Evolutionary conservation across 257 asterid genomes (phyloP).

Genomic region (Solanum lycopersicoides): DNA sequence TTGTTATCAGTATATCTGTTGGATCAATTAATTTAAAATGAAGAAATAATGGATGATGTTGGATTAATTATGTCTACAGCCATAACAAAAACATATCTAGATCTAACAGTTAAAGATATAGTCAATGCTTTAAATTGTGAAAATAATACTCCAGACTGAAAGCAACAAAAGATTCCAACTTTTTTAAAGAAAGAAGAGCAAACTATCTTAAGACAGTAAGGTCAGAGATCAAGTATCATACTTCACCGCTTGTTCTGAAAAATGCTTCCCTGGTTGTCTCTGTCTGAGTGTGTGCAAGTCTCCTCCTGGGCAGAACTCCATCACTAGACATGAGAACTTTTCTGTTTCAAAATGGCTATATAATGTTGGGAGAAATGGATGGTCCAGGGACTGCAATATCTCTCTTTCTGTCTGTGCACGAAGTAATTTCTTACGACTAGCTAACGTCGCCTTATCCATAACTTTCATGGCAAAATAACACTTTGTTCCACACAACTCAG

Average conservation of each 20-base stretch:
- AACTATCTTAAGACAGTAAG: neutral
- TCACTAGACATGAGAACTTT: slow-evolving; percentile 70
- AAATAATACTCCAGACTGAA: neutral
- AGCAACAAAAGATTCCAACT: neutral
- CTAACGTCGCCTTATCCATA: slow-evolving; percentile 69
- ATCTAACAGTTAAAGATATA: neutral
- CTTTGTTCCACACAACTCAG: slow-evolving; percentile 68
- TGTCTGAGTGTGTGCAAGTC: slow-evolving; percentile 75
- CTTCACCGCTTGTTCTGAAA: slow-evolving; percentile 83
- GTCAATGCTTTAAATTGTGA: neutral
- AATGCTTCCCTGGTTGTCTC: slow-evolving; percentile 75
- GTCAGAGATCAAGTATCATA: slow-evolving; percentile 24
- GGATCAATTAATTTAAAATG: neutral
- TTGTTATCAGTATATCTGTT: neutral
- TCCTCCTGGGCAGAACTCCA: slow-evolving; percentile 91
- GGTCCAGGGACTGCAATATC: slow-evolving; percentile 66
- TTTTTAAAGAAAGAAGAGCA: neutral
- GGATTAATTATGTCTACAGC: neutral
- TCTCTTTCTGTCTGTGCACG: slow-evolving; percentile 83
- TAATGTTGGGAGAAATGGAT: slow-evolving; percentile 67
- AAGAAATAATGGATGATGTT: neutral
- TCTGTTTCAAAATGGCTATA: slow-evolving; percentile 69
- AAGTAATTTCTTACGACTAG: slow-evolving; percentile 68
- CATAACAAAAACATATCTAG: neutral
- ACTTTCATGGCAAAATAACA: slow-evolving; percentile 80